phyloP scores from a whole-genome alignment of 1,139 yeast genomes.

The Kodamaea anthophila region DNA sequence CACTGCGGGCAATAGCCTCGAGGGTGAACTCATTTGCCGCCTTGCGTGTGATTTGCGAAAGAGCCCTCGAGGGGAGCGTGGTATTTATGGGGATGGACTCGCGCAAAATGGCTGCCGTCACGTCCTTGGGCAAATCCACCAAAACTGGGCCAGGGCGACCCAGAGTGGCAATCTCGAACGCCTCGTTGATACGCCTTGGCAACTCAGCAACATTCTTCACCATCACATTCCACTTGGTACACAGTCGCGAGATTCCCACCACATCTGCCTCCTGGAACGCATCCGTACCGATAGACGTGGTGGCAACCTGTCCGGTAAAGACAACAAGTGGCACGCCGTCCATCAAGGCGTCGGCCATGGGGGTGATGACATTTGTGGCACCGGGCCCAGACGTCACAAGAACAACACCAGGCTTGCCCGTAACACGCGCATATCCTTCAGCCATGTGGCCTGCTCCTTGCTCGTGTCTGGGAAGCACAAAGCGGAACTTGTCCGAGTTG shows the following conservation, averaged over 20 bases:
- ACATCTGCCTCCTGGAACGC: constrained; percentile 99
- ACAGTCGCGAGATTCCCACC: constrained; percentile 90
- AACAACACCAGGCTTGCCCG: constrained; percentile 97
- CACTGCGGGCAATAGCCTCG: constrained; percentile 72
- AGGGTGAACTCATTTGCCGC: constrained; percentile 73
- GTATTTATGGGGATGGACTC: constrained; percentile 82
- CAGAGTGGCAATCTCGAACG: constrained; percentile 90
- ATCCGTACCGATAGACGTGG: constrained; percentile 93
- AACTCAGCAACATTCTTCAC: constrained; percentile 90
- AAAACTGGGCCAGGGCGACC: constrained; percentile 99
- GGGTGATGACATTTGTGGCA: constrained; percentile 95
- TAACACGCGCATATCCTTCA: constrained; percentile 94
- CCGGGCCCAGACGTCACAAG: constrained; percentile 98
- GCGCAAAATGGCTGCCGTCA: constrained; percentile 84
- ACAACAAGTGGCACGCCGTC: constrained; percentile 98
- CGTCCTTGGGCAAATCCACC: constrained; percentile 96
- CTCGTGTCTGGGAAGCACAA: constrained; percentile 92
- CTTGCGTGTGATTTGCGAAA: constrained; percentile 62
- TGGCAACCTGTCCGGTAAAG: constrained; percentile 97
- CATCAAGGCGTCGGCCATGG: constrained; percentile 94
- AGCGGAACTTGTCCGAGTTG: constrained; percentile 82
- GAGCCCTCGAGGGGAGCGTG: constrained; percentile 77
- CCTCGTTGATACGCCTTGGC: constrained; percentile 94
- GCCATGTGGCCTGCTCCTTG: constrained; percentile 99
- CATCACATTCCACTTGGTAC: constrained; percentile 99